Evolutionary conservation across 495 filamentous ascomycete genomes (phyloP), one percentile per base, ranked within the genome.

Genomic region (Trichoderma orchidacearum): DNA sequence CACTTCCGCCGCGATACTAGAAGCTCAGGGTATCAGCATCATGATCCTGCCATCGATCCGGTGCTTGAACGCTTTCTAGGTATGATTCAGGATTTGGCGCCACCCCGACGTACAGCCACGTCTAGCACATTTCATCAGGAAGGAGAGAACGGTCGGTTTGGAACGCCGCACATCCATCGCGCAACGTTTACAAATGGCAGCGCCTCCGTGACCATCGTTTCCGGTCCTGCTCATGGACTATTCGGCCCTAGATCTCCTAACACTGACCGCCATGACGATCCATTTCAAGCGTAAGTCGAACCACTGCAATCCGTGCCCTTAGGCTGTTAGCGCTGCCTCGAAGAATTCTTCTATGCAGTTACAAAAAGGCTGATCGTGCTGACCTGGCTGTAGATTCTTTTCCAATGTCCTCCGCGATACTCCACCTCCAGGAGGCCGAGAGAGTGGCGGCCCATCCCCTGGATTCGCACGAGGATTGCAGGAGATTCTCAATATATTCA

Each of bases 401-500:
- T 23, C n/a, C 30, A 55, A 36, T 27, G 32, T 55, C n/a, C 53
- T 55, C 7, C 30, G 53, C 2, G 32, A 55, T 25, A 30, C 15
- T 15, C 9, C 30, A 25, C 53, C 53, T 3, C 53, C 54, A 25
- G 56, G 21, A 13, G 57, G 34, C 18, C 51, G 50, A 2, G 55
- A 51, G 17, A 32, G 52, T n/a, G 60, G 56, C 32, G 53, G 61
- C 34, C 54, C 57, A 15, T n/a, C 51, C 31, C 5, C 62, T 60
- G 4, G 63, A 2, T 64, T 76, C 6, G 58, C 57, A 11, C 53
- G 59, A 13, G 62, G 61, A 6, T 62, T 77, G 12, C 69, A 68
- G 17, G 67, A 74, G 17, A 59, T 76, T 13, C 60, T 87, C 35
- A 68, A 72, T 5, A 59, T 92, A 32, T 66, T 90, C 35, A 82